phyloP scores from a whole-genome alignment of 352 stramenopile genomes.

The Globisporangium spinosum region DNA sequence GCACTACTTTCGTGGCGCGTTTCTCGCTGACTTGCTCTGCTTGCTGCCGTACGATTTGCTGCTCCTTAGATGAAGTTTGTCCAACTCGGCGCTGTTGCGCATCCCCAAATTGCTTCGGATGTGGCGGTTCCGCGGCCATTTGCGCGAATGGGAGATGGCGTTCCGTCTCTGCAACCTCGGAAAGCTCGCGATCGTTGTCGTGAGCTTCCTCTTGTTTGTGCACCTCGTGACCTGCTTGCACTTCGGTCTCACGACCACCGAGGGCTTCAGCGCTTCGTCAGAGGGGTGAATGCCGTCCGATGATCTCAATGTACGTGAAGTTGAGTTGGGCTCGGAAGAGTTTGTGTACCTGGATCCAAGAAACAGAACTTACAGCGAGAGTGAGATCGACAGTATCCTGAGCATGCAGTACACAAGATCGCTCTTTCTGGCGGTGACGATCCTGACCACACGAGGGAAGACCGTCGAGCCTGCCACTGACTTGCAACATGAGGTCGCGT shows the following conservation, averaged over 20 bases:
- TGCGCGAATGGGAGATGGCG: constrained; percentile 31
- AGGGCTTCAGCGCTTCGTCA: constrained; percentile 24
- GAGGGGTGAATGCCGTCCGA: constrained; percentile 28
- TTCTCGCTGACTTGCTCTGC: constrained; percentile 35
- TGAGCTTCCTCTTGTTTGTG: constrained; percentile 24
- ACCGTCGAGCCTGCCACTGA: constrained; percentile 29
- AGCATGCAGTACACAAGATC: constrained; percentile 27
- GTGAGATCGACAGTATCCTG: constrained; percentile 16
- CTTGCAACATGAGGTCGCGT: constrained; percentile 27
- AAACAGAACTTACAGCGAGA: constrained; percentile 15
- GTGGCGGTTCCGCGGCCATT: constrained; percentile 33
- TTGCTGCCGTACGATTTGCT: constrained; percentile 40
- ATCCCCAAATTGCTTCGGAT: constrained; percentile 12
- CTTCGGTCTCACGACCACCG: constrained; percentile 29
- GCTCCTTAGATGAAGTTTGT: constrained; percentile 3
- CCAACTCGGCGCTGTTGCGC: constrained; percentile 1
- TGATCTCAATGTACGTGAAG: constrained; percentile 20
- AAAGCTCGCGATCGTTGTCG: constrained; percentile 13
- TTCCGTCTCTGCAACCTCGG: constrained; percentile 17
- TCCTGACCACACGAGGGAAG: constrained; percentile 22
- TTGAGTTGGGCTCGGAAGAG: constrained; percentile 8
- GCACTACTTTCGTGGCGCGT: constrained; percentile 27
- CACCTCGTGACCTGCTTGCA: constrained; percentile 33
- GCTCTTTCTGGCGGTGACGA: constrained; percentile 25
- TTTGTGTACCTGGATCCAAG: constrained; percentile 16